Evolutionary conservation across 805 yeast species (phyloP).

Genomic region (Scheffersomyces amazonensis): DNA sequence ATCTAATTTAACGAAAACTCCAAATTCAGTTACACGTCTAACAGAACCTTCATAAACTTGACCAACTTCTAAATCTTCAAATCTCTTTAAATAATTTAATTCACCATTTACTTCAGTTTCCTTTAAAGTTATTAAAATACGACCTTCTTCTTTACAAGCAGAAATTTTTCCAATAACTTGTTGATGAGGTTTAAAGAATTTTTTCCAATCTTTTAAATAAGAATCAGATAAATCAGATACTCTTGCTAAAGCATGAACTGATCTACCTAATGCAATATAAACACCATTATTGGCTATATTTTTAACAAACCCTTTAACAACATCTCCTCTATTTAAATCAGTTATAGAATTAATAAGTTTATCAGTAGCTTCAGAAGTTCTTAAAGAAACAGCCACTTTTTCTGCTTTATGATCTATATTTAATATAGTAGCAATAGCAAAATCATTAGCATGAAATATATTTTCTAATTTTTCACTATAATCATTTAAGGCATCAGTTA

Average conservation of each 20-base stretch:
- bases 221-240: conserved; percentile 80
- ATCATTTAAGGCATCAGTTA: conserved; percentile 76
- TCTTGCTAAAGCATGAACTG: conserved; percentile 74
- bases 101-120: conserved; percentile 78
- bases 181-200: conserved; percentile 66
- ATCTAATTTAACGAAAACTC: conserved; percentile 83
- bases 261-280: conserved; percentile 71
- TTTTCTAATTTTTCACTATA: conserved; percentile 53
- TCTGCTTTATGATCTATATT: conserved; percentile 46
- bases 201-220: conserved; percentile 85
- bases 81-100: conserved; percentile 51
- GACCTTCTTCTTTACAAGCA: conserved; percentile 57
- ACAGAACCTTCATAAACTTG: conserved; percentile 76
- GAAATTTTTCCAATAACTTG: conserved; percentile 71
- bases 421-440: conserved; percentile 55
- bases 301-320: conserved; percentile 79
- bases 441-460: conserved; percentile 48
- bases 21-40: conserved; percentile 76
- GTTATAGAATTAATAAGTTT: conserved; percentile 43
- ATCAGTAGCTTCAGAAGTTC: conserved; percentile 50
- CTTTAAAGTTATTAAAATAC: conserved; percentile 75
- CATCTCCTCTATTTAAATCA: conserved; percentile 65
- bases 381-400: conserved; percentile 62
- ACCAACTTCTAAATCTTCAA: conserved; percentile 67
- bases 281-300: conserved; percentile 73